Evolutionary conservation across 306 rosid genomes (phyloP).

Genomic region (Cicer yamashitae): DNA sequence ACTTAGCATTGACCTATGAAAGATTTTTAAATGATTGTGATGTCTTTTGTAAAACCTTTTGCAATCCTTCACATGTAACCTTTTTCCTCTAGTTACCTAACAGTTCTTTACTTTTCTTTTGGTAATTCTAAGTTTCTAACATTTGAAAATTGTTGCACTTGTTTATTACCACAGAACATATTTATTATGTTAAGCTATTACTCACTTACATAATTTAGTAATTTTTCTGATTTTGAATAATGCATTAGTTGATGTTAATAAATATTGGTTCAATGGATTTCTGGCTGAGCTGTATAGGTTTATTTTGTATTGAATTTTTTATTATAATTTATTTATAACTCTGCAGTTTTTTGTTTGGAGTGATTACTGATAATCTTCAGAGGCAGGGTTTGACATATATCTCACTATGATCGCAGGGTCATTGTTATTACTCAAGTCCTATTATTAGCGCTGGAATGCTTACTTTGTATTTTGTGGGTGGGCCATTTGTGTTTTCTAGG

Average conservation of each 20-base stretch:
- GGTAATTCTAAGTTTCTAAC: not conserved
- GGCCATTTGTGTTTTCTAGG: conserved; percentile 56
- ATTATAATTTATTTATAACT: conserved; percentile 27
- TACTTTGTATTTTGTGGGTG: conserved; percentile 60
- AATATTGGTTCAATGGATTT: conserved; percentile 32
- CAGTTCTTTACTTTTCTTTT: not conserved
- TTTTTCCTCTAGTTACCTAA: not conserved
- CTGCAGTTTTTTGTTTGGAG: conserved; percentile 37
- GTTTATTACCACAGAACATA: not conserved
- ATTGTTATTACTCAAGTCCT: conserved; percentile 64
- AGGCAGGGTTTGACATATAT: conserved; percentile 74
- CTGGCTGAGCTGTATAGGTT: conserved; percentile 10
- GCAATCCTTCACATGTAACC: not conserved
- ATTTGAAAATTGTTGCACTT: not conserved
- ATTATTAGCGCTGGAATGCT: conserved; percentile 68
- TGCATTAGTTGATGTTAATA: conserved; percentile 13
- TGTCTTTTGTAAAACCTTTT: not conserved
- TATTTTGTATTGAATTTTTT: conserved; percentile 5
- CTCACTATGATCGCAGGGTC: conserved; percentile 94
- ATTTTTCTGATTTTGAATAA: conserved; percentile 37
- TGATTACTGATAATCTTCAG: conserved; percentile 48
- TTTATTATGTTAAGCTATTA: not conserved
- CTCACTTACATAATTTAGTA: conserved; percentile 5
- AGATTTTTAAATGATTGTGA: conserved; percentile 3
- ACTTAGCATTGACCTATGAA: not conserved